A percentile compares a stretch with the other conserved stretches of the same genome.
phyloP scores from a whole-genome alignment of 2,329 filamentous ascomycete genomes.

The Aspergillus puulaauensis region DNA sequence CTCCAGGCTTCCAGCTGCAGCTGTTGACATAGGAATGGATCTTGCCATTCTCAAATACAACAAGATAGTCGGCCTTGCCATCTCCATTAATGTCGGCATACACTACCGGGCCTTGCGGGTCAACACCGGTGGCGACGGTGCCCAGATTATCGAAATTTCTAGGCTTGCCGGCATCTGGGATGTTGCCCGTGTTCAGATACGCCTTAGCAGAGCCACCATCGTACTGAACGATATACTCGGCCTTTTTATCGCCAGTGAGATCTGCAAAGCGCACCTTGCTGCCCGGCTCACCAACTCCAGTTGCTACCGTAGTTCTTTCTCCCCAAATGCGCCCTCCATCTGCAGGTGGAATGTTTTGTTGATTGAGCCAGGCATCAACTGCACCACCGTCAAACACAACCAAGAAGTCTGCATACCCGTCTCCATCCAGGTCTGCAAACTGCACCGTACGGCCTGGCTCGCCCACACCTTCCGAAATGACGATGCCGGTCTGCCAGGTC shows the following conservation, averaged over 20 bases:
- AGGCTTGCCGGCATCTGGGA: neutral
- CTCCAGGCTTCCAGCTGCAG: neutral
- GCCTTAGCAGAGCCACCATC: neutral
- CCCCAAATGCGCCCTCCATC: neutral
- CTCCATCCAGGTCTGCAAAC: neutral
- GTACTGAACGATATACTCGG: neutral
- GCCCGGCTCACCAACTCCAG: neutral
- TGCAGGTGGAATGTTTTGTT: neutral
- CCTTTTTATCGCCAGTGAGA: neutral
- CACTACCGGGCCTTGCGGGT: neutral
- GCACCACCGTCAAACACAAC: neutral
- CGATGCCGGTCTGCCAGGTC: neutral
- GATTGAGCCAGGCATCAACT: neutral
- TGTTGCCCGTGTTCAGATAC: neutral
- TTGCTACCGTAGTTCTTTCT: neutral
- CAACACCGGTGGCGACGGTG: neutral
- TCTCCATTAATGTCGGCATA: neutral
- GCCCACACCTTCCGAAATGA: neutral
- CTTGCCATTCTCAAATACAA: neutral
- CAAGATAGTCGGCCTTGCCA: slow-evolving; percentile 1
- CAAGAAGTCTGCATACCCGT: neutral
- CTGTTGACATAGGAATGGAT: neutral
- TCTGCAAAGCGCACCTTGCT: slow-evolving; percentile 1
- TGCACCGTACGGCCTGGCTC: neutral
- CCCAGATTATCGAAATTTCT: neutral